Conservation (phyloP, 805 yeast genomes). For the Scheffersomyces ergatensis region DNA sequence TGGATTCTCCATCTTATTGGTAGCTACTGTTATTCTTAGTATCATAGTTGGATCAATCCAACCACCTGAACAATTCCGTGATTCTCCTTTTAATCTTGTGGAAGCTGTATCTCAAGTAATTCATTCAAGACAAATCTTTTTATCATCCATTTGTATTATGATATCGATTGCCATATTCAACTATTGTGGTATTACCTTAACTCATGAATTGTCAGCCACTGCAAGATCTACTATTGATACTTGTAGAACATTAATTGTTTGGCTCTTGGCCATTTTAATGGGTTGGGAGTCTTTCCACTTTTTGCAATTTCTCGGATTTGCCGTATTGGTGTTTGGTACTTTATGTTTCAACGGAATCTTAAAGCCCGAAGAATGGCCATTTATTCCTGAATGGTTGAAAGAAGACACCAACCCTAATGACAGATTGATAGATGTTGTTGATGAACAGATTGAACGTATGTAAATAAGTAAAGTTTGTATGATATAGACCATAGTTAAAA, state of each 20-base stretch:
- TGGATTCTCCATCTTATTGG: slow-evolving; percentile 49
- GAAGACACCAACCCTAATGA: slow-evolving; percentile 9
- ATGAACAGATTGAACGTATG: slow-evolving; percentile 28
- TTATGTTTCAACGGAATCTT: slow-evolving; percentile 70
- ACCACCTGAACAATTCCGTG: slow-evolving; percentile 31
- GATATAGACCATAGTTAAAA: no score
- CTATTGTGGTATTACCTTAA: slow-evolving; percentile 68
- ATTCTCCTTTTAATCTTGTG: slow-evolving; percentile 55
- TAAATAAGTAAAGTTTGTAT: slow-evolving; percentile 4
- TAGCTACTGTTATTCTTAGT: slow-evolving; percentile 45
- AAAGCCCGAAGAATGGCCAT: slow-evolving; percentile 45
- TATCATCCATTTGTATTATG: slow-evolving; percentile 65
- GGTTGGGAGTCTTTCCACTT: slow-evolving; percentile 74
- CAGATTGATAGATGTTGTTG: slow-evolving; percentile 20
- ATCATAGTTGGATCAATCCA: slow-evolving; percentile 33
- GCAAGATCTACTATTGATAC: slow-evolving; percentile 78
- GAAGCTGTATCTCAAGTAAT: slow-evolving; percentile 51
- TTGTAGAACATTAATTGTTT: slow-evolving; percentile 69
- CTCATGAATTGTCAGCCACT: slow-evolving; percentile 67
- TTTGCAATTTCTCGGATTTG: slow-evolving; percentile 67
- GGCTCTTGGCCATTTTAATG: slow-evolving; percentile 64
- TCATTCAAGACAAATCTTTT: slow-evolving; percentile 38
- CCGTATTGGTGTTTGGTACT: slow-evolving; percentile 65
- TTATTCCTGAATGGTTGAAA: slow-evolving; percentile 37
- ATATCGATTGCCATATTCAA: slow-evolving; percentile 69